Conservation (phyloP, 169 alveolate genomes). For the Eimeria tenella region DNA sequence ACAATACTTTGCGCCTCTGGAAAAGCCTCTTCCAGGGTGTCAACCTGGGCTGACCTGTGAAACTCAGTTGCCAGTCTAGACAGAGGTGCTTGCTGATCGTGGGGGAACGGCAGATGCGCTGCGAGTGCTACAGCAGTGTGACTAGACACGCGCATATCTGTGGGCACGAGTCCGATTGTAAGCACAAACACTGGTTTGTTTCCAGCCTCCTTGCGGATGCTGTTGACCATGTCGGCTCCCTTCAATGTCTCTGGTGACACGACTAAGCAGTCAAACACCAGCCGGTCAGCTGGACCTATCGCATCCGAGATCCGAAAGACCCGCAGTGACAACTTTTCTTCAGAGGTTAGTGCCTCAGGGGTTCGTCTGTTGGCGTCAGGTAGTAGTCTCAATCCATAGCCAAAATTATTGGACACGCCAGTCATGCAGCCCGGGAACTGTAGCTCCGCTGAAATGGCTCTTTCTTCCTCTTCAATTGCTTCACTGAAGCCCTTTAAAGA, state of each 20-base stretch:
- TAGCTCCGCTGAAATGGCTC: not conserved
- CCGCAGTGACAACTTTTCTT: not conserved
- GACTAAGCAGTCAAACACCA: slow-evolving; percentile 72
- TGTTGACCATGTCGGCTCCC: slow-evolving; percentile 72
- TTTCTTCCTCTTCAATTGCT: slow-evolving; percentile 25
- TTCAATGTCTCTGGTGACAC: slow-evolving; percentile 66
- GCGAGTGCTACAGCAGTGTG: slow-evolving; percentile 16
- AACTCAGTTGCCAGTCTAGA: not conserved
- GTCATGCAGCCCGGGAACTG: not conserved
- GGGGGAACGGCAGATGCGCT: slow-evolving; percentile 29
- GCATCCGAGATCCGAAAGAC: slow-evolving; percentile 62
- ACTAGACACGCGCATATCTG: not conserved
- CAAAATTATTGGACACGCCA: not conserved
- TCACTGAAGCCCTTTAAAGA: slow-evolving; percentile 7
- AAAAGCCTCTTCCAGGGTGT: too few relatives aligned
- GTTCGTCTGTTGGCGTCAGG: not conserved
- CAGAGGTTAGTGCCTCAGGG: not conserved
- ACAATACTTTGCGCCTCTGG: not conserved
- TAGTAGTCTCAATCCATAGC: not conserved
- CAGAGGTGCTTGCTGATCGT: not conserved
- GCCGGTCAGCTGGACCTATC: slow-evolving; percentile 77
- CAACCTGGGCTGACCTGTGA: not conserved
- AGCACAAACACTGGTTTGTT: slow-evolving; percentile 64
- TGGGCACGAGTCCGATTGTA: slow-evolving; percentile 37
- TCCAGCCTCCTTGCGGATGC: slow-evolving; percentile 9